Percentiles rank a stretch among this genome's conserved stretches.
phyloP scores from a whole-genome alignment of 805 yeast species.

The Tetrapisispora arboricola region DNA sequence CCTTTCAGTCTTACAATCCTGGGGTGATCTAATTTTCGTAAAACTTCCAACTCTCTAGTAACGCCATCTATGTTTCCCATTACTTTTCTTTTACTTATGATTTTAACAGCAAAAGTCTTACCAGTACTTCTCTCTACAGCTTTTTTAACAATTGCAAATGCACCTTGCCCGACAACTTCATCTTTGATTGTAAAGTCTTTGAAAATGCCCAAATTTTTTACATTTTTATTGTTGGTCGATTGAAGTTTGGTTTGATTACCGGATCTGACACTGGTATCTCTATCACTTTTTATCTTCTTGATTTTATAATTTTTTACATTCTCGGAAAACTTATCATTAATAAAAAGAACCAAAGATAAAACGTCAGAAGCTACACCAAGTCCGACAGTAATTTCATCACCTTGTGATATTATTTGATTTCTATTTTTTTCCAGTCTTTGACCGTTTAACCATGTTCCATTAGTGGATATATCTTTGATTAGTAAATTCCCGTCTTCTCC shows the following conservation, averaged over 20 bases:
- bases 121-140: slow-evolving; percentile 84
- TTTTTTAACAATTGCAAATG: slow-evolving; percentile 90
- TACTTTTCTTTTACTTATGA: slow-evolving; percentile 72
- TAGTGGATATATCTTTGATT: slow-evolving; percentile 64
- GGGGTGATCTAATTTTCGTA: slow-evolving; percentile 70
- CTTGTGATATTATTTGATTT: slow-evolving; percentile 75
- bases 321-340: slow-evolving; percentile 30
- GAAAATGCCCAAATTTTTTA: slow-evolving; percentile 38
- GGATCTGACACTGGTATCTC: slow-evolving; percentile 1
- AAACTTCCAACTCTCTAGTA: slow-evolving; percentile 72
- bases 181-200: slow-evolving; percentile 67
- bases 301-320: slow-evolving; percentile 14
- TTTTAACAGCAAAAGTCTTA: slow-evolving; percentile 79
- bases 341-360: slow-evolving; percentile 37
- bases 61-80: slow-evolving; percentile 75
- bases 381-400: slow-evolving; percentile 89
- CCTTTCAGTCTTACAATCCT: slow-evolving; percentile 76
- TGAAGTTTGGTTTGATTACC: slow-evolving; percentile 5
- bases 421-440: slow-evolving; percentile 62
- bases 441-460: slow-evolving; percentile 84
- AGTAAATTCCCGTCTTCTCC: slow-evolving; percentile 43
- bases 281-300: slow-evolving; percentile 4
- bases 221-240: slow-evolving; percentile 1
- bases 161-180: slow-evolving; percentile 94
- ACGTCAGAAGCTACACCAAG: slow-evolving; percentile 70